A percentile compares a stretch with the other conserved stretches of the same genome.
Evolutionary conservation across 75 land plant species (phyloP).

Genomic region (Picea sitchensis): DNA sequence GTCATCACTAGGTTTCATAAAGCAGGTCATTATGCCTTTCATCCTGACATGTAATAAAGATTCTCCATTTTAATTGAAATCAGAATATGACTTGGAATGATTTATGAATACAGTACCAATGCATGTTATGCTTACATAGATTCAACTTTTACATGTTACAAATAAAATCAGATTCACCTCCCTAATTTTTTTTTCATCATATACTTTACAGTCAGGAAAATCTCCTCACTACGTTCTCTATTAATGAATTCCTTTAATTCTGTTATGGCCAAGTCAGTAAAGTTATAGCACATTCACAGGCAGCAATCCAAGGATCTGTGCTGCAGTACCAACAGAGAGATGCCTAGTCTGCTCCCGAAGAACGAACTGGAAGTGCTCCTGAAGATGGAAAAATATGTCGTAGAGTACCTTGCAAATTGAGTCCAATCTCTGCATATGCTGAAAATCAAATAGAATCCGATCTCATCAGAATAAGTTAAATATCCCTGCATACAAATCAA

Average conservation of each 20-base stretch:
- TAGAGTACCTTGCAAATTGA: conserved; percentile 44
- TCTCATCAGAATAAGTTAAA: not conserved
- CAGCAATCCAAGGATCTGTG: not conserved
- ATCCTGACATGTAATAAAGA: not conserved
- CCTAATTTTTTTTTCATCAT: not conserved
- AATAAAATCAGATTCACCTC: not conserved
- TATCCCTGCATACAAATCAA: not conserved
- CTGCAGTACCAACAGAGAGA: not conserved
- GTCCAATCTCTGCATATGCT: conserved; percentile 69
- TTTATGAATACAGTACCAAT: not conserved
- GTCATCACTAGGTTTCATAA: not conserved
- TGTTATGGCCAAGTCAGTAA: too few species aligned
- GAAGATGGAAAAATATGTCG: conserved; percentile 31
- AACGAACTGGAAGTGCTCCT: conserved; percentile 4
- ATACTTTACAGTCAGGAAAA: not conserved
- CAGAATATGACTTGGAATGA: not conserved
- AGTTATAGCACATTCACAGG: not conserved
- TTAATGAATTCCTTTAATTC: not conserved
- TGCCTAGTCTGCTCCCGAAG: conserved; percentile 2
- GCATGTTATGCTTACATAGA: not conserved
- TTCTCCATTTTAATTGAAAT: not conserved
- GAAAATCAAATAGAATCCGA: conserved; percentile 9
- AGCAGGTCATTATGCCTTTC: not conserved
- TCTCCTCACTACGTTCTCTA: not conserved
- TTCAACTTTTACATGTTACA: not conserved